These are phyloP conservation scores for Scutellaria barbata DNA, from an alignment of 257 asterid species.

Conservation along the genomic window DNA sequence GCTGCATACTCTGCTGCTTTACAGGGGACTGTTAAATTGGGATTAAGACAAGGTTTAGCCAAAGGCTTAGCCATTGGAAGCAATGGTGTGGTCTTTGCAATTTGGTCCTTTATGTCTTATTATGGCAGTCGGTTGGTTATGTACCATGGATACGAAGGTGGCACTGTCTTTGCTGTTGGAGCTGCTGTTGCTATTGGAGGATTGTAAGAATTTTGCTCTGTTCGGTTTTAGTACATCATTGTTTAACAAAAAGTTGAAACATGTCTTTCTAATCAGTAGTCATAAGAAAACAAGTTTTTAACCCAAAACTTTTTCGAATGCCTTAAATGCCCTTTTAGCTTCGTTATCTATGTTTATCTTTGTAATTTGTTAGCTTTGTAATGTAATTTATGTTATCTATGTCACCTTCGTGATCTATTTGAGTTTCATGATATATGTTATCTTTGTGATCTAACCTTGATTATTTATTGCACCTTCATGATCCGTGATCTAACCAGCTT, in stretches of 20 bases:
- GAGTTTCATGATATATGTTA: background rate
- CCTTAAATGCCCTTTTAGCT: no score
- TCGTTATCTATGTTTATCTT: no score
- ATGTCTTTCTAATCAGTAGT: no score
- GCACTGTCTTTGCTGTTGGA: slow-evolving; percentile 89
- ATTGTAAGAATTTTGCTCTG: slow-evolving; percentile 53
- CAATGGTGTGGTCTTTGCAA: slow-evolving; percentile 73
- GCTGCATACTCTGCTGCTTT: slow-evolving; percentile 67
- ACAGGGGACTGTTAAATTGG: slow-evolving; percentile 70
- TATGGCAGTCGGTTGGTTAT: slow-evolving; percentile 87
- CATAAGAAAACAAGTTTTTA: no score
- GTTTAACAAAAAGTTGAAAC: no score
- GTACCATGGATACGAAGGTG: slow-evolving; percentile 80
- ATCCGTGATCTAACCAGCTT: no score
- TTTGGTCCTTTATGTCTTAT: slow-evolving; percentile 83
- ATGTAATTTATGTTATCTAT: background rate
- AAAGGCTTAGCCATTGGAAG: slow-evolving; percentile 95
- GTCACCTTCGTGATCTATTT: background rate
- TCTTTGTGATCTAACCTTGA: no score
- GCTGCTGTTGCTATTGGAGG: slow-evolving; percentile 87
- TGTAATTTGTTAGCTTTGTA: background rate
- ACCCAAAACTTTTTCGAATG: no score
- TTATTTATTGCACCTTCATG: no score
- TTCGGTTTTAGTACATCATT: background rate
- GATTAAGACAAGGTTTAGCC: slow-evolving; percentile 78